Conservation (phyloP, 1,284 basidiomycete genomes). For the Malassezia obtusa region DNA sequence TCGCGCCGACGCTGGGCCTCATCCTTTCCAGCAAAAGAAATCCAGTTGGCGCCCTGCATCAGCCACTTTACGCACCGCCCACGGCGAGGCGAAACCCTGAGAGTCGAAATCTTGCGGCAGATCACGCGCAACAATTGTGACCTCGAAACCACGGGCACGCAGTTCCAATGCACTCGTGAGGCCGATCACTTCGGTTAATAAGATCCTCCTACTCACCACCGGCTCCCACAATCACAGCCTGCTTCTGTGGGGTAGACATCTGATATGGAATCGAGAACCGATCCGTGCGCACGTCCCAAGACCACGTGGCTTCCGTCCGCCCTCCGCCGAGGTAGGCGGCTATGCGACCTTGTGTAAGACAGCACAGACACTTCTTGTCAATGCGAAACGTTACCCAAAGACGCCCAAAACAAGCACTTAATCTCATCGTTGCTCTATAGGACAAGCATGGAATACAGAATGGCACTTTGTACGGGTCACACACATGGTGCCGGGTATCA, state of each 20-base stretch:
- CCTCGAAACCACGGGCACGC: slow-evolving; percentile 50
- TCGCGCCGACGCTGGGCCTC: slow-evolving; percentile 23
- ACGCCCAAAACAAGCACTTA: too few species aligned
- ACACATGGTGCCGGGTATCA: too few species aligned
- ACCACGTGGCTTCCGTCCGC: not conserved
- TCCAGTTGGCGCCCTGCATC: slow-evolving; percentile 58
- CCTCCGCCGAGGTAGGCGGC: too few species aligned
- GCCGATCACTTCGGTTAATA: slow-evolving; percentile 49
- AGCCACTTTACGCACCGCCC: slow-evolving; percentile 50
- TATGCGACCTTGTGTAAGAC: too few species aligned
- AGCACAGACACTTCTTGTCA: too few species aligned
- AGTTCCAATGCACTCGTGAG: slow-evolving; percentile 51
- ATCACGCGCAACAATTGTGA: slow-evolving; percentile 60
- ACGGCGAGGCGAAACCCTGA: slow-evolving; percentile 60
- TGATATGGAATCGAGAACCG: not conserved
- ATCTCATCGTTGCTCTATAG: too few species aligned
- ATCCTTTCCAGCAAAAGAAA: slow-evolving; percentile 53
- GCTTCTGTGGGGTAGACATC: not conserved
- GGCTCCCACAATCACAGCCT: slow-evolving; percentile 28
- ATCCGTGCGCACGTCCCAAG: not conserved
- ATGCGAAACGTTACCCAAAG: too few species aligned
- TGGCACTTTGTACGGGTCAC: too few species aligned
- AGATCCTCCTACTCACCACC: slow-evolving; percentile 21
- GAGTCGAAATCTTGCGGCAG: slow-evolving; percentile 58
- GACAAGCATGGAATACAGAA: too few species aligned